Conservation (phyloP, 495 filamentous ascomycete genomes). For the Aspergillus biplanus region DNA sequence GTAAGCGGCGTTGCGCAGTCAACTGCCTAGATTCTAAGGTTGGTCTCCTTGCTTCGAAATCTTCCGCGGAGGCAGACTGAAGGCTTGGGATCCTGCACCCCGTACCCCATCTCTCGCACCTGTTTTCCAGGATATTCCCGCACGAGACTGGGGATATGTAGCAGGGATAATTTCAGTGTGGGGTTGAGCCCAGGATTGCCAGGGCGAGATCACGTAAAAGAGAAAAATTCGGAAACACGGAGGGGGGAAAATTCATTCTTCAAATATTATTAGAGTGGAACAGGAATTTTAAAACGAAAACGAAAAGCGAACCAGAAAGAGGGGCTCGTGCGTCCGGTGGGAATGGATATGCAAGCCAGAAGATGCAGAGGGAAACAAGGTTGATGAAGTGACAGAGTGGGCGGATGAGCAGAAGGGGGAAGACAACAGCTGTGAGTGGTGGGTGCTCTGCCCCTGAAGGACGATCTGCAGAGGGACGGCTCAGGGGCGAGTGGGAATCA, state of each 20-base stretch:
- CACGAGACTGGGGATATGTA: slow-evolving; percentile 2
- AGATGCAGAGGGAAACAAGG: slow-evolving; percentile 3
- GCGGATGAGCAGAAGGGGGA: not conserved
- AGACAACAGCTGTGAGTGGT: not conserved
- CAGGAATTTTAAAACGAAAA: not conserved
- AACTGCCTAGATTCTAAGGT: not conserved
- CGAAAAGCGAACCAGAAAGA: not conserved
- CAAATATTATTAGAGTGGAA: not conserved
- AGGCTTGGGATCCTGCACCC: not conserved
- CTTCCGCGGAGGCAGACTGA: not conserved
- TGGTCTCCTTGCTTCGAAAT: slow-evolving; percentile 1
- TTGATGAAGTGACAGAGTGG: not conserved
- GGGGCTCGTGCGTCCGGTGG: slow-evolving; percentile 12
- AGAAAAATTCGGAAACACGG: not conserved
- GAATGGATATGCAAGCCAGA: slow-evolving; percentile 17
- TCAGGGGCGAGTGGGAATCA: slow-evolving; percentile 9
- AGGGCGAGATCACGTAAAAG: not conserved
- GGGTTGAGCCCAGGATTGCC: not conserved
- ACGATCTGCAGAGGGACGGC: slow-evolving; percentile 13
- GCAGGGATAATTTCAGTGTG: not conserved
- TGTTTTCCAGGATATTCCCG: not conserved
- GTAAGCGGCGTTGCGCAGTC: not conserved
- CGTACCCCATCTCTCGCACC: not conserved
- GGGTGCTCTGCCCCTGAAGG: slow-evolving; percentile 8
- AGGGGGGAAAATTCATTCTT: not conserved